phyloP scores from a whole-genome alignment of 371 early-diverging fungal genomes.

The Mucor velutinosus region DNA sequence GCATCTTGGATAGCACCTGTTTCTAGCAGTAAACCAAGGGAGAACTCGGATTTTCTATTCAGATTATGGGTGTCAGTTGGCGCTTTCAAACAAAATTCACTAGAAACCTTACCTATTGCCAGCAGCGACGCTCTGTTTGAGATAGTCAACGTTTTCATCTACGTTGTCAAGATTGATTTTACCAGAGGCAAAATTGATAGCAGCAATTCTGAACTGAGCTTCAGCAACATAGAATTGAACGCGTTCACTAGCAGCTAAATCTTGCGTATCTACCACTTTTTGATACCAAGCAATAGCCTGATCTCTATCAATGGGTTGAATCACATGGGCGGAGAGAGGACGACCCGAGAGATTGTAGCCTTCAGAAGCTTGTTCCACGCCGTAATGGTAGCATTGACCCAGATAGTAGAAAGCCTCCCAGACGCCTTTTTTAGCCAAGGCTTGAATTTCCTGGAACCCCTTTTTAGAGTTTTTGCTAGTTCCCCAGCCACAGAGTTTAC shows the following conservation, averaged over 20 bases:
- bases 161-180: constrained; percentile 46
- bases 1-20: constrained; percentile 33
- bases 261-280: constrained; percentile 42
- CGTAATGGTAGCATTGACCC: constrained; percentile 42
- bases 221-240: constrained; percentile 15
- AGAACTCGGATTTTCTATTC: constrained; percentile 25
- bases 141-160: constrained; percentile 42
- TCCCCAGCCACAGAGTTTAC: constrained; percentile 48
- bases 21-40: constrained; percentile 9
- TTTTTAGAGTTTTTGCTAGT: constrained; percentile 22
- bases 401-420: constrained; percentile 48
- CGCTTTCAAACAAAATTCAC: background rate
- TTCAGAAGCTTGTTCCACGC: constrained; percentile 21
- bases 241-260: constrained; percentile 14
- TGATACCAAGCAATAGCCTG: constrained; percentile 67
- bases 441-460: constrained; percentile 35
- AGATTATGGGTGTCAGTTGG: background rate
- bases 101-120: constrained; percentile 23
- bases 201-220: constrained; percentile 66
- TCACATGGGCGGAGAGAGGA: background rate
- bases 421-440: constrained; percentile 30
- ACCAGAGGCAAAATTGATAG: constrained; percentile 10
- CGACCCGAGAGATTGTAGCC: background rate
- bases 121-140: constrained; percentile 17
- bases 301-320: constrained; percentile 47